Conservation (phyloP, 176 grass and related monocot genomes). For the Aegilops longissima region DNA sequence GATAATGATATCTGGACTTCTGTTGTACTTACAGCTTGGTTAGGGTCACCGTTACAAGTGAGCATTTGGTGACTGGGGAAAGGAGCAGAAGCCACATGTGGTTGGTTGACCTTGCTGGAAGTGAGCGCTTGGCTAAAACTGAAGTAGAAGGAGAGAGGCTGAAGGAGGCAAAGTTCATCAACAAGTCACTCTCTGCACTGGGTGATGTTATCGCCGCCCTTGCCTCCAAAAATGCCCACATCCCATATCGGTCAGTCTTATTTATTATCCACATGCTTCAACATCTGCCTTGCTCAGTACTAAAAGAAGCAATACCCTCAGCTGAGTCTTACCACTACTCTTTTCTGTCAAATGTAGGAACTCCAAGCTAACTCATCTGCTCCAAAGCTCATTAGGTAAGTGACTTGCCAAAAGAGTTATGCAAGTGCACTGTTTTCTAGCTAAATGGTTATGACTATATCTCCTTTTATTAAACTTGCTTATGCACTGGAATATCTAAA, state of each 20-base stretch:
- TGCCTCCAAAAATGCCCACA: slow-evolving; percentile 81
- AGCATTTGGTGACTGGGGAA: slow-evolving; percentile 63
- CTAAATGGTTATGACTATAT: slow-evolving; percentile 13
- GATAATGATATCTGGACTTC: background rate
- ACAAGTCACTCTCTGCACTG: slow-evolving; percentile 86
- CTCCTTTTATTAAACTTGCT: slow-evolving; percentile 12
- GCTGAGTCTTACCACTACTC: slow-evolving; percentile 12
- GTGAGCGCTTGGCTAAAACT: slow-evolving; percentile 76
- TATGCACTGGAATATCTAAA: background rate
- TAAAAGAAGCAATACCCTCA: slow-evolving; percentile 19
- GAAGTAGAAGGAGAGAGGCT: slow-evolving; percentile 92
- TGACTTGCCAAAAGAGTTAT: background rate
- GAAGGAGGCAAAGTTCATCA: slow-evolving; percentile 88
- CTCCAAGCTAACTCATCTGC: slow-evolving; percentile 94
- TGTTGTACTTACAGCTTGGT: slow-evolving; percentile 61
- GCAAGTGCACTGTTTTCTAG: background rate
- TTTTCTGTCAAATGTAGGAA: slow-evolving; percentile 70
- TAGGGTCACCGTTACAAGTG: slow-evolving; percentile 69
- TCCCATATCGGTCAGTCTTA: slow-evolving; percentile 75
- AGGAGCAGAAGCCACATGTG: slow-evolving; percentile 75
- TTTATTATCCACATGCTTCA: slow-evolving; percentile 21
- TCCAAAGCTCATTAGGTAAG: slow-evolving; percentile 90
- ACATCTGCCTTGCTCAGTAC: slow-evolving; percentile 1
- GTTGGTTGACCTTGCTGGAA: slow-evolving; percentile 94
- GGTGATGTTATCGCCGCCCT: slow-evolving; percentile 95